Evolutionary conservation across 352 stramenopile species (phyloP), one percentile per base, ranked within the genome.

Genomic region (Pythium oligandrum): DNA sequence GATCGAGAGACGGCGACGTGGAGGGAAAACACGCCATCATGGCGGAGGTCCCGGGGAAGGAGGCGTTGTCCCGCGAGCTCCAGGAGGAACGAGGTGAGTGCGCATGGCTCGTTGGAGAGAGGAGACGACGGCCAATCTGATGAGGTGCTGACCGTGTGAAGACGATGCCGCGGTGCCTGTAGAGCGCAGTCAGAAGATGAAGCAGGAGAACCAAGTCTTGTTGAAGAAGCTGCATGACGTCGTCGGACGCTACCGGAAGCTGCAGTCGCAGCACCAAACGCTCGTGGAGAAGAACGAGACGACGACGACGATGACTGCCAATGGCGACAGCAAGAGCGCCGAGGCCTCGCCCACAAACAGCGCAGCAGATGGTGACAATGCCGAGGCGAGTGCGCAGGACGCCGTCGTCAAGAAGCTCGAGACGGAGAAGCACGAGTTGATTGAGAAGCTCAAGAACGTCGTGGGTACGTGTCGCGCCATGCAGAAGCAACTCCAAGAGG

Each of bases 361-460:
- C 17, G 43, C 17, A 9, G 43, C 43, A 9, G 43, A n/a, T 11
- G 43, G 10, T 31, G 53, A 57, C 49, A 42, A 44, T 30, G 40
- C 42, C 0, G 46, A 48, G 6, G 51, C 40, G 51, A 26, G 17
- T 26, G 17, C 17, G 0, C 57, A 71, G 7, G 61, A 76, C 32
- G 46, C 51, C 10, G 63, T 61, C 0, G 65, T 75, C 48, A 66
- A 78, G 46, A 73, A 70, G 57, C 68, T 90, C 7, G 79, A 88
- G 44, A 61, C 59, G 6, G 75, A 88, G 51, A 89, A 90, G 57
- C 67, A 71, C 32, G 76, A 88, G 64, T 74, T 92, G 40, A 81
- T 91, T 26, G 74, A 78, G 55, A 89, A 91, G 59, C 73, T 89
- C 52, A 87, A 87, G 67, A 64, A 74, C 31, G 78, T 86, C 43